phyloP scores from a whole-genome alignment of 495 filamentous ascomycete species.

The Lasiosphaeria miniovina region DNA sequence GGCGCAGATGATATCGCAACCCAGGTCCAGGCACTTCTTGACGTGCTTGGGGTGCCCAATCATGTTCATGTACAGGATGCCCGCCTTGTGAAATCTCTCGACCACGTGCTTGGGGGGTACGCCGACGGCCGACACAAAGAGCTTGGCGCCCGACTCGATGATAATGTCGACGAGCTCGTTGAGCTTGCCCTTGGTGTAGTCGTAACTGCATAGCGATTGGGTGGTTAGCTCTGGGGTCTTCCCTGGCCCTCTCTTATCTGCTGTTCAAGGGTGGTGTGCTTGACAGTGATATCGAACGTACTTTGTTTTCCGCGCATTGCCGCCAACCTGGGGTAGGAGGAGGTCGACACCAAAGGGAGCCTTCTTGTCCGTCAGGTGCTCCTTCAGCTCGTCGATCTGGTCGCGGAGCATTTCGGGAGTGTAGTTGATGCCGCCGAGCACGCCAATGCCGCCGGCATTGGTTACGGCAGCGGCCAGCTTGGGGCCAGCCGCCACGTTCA shows the following conservation, averaged over 20 bases:
- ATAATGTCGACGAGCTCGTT: conserved; percentile 86
- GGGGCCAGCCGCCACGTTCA: conserved; percentile 98
- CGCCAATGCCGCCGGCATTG: conserved; percentile 93
- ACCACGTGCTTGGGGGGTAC: conserved; percentile 87
- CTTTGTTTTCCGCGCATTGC: conserved; percentile 92
- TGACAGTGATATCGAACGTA: conserved; percentile 40
- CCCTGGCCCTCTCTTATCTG: no score
- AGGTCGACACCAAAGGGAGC: conserved; percentile 99
- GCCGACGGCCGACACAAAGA: conserved; percentile 96
- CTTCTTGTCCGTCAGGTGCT: conserved; percentile 84
- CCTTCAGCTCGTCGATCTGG: conserved; percentile 92
- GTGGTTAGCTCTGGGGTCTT: background rate
- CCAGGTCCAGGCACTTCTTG: conserved; percentile 83
- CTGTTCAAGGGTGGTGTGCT: background rate
- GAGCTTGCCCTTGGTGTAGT: conserved; percentile 99
- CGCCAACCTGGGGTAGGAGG: conserved; percentile 90
- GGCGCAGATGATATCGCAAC: conserved; percentile 84
- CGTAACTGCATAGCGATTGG: conserved; percentile 62
- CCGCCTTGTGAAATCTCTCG: conserved; percentile 79
- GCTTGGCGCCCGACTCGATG: conserved; percentile 82
- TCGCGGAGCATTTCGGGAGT: conserved; percentile 95
- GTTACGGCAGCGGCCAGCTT: conserved; percentile 96
- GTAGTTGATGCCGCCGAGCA: conserved; percentile 95
- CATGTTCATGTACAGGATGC: conserved; percentile 99
- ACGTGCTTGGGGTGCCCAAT: conserved; percentile 99